Percentiles rank a stretch among this genome's conserved stretches.
Evolutionary conservation across 495 filamentous ascomycete genomes (phyloP).

Genomic region (Neurospora sp.): DNA sequence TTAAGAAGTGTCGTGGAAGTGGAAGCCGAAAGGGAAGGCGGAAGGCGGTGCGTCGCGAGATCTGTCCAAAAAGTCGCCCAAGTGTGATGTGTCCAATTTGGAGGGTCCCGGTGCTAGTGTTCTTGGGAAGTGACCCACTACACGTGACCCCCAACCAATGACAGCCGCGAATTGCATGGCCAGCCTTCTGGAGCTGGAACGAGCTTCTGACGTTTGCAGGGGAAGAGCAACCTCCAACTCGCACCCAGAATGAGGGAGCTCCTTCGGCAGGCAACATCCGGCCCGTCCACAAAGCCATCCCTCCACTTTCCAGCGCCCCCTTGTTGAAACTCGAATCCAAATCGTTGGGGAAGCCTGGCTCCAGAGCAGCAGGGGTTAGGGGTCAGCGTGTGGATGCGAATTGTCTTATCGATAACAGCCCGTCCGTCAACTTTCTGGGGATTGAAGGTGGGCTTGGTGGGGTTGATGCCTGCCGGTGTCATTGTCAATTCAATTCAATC

Average conservation of each 20-base stretch:
- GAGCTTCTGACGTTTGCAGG: background rate
- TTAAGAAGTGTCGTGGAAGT: slow-evolving; percentile 7
- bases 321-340: background rate
- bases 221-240: background rate
- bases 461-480: background rate
- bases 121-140: slow-evolving; percentile 20
- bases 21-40: slow-evolving; percentile 18
- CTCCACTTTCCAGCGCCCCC: background rate
- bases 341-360: background rate
- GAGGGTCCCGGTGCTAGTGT: slow-evolving; percentile 4
- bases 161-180: background rate
- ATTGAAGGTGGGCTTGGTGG: background rate
- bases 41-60: slow-evolving; percentile 29
- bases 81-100: slow-evolving; percentile 43
- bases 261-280: background rate
- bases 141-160: slow-evolving; percentile 18
- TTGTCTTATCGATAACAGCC: background rate
- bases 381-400: background rate
- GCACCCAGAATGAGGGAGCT: background rate
- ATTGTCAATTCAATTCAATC: background rate
- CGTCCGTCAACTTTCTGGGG: too few species aligned
- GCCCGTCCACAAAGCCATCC: background rate
- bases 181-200: background rate
- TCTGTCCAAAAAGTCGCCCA: slow-evolving; percentile 39
- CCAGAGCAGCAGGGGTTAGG: background rate